Evolutionary conservation across 1,284 basidiomycete genomes (phyloP).

Genomic region (Malassezia yamatoensis): DNA sequence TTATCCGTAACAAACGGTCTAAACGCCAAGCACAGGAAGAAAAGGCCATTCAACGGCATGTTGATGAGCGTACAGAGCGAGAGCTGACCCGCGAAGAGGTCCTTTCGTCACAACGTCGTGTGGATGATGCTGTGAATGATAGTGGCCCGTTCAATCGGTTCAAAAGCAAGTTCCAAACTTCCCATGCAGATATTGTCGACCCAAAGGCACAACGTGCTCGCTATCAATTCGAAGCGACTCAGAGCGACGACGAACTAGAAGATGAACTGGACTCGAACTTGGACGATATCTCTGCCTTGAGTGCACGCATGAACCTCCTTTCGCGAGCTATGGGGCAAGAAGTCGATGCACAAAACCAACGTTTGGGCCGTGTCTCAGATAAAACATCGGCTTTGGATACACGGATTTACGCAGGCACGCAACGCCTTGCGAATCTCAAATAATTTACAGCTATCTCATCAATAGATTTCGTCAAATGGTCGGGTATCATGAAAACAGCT

Average conservation of each 20-base stretch:
- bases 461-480: constrained; percentile 72
- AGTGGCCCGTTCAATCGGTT: constrained; percentile 29
- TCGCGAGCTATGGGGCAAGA: constrained; percentile 66
- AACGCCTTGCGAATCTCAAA: constrained; percentile 38
- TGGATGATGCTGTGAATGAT: constrained; percentile 59
- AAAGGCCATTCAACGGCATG: constrained; percentile 76
- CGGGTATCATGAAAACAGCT: constrained; percentile 89
- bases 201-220: constrained; percentile 64
- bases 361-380: constrained; percentile 39
- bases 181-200: constrained; percentile 49
- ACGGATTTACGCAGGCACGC: constrained; percentile 40
- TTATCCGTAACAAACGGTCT: constrained; percentile 54
- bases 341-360: constrained; percentile 38
- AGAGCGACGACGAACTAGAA: constrained; percentile 80
- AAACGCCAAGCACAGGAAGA: constrained; percentile 83
- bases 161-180: constrained; percentile 20
- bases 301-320: constrained; percentile 71
- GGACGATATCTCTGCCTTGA: constrained; percentile 71
- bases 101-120: constrained; percentile 71
- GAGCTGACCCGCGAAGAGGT: constrained; percentile 54
- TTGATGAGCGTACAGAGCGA: constrained; percentile 74
- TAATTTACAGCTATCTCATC: constrained; percentile 10
- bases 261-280: constrained; percentile 78
- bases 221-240: constrained; percentile 89
- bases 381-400: constrained; percentile 42